These are phyloP conservation scores for Myriosclerotinia duriaeana DNA, from an alignment of 2,329 filamentous ascomycete species.

Conservation along the genomic window DNA sequence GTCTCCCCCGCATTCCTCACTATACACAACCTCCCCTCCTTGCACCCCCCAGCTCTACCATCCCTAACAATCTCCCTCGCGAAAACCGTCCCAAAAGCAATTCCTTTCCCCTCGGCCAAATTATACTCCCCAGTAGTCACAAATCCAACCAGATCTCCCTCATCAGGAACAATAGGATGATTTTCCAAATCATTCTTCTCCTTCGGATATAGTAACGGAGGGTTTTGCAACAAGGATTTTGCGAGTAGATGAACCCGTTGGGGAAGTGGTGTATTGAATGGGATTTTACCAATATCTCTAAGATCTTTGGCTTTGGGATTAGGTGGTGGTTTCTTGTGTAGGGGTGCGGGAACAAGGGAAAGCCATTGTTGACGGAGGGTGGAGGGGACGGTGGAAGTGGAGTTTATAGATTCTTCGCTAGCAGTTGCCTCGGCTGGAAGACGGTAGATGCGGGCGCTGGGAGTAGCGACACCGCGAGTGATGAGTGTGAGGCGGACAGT, in stretches of 20 bases:
- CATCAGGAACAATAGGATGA: slow-evolving; percentile 69
- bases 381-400: slow-evolving; percentile 38
- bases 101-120: slow-evolving; percentile 71
- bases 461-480: slow-evolving; percentile 65
- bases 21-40: slow-evolving; percentile 65
- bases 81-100: slow-evolving; percentile 71
- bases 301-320: slow-evolving; percentile 31
- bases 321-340: slow-evolving; percentile 32
- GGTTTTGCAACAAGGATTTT: slow-evolving; percentile 49
- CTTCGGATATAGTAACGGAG: slow-evolving; percentile 44
- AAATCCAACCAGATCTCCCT: slow-evolving; percentile 81
- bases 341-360: slow-evolving; percentile 47
- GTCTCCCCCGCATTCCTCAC: slow-evolving; percentile 78
- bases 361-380: slow-evolving; percentile 71
- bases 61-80: slow-evolving; percentile 56
- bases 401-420: slow-evolving; percentile 43
- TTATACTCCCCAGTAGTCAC: slow-evolving; percentile 85
- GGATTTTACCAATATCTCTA: slow-evolving; percentile 29
- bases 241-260: slow-evolving; percentile 46
- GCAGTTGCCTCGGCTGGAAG: slow-evolving; percentile 49
- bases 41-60: slow-evolving; percentile 34
- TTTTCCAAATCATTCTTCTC: slow-evolving; percentile 40
- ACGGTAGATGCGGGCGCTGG: slow-evolving; percentile 81
- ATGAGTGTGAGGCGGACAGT: slow-evolving; percentile 67
- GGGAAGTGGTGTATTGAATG: slow-evolving; percentile 38